phyloP scores from a whole-genome alignment of 2,329 filamentous ascomycete genomes.

The Microcera coccophila region DNA sequence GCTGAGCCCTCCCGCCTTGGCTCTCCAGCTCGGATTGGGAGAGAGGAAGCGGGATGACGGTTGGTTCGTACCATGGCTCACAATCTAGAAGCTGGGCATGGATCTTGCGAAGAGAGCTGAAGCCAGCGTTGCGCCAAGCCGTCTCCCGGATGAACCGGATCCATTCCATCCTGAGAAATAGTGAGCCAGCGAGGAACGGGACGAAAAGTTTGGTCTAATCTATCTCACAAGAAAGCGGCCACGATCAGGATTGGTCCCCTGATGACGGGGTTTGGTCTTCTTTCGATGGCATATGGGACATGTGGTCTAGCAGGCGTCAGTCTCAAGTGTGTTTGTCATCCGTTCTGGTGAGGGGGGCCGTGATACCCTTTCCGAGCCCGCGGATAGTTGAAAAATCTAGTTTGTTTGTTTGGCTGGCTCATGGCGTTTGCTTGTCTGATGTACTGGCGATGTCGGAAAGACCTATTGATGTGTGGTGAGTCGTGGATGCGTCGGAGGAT shows the following conservation, averaged over 20 bases:
- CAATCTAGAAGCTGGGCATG: constrained; percentile 48
- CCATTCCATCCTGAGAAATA: constrained; percentile 22
- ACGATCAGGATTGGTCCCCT: constrained; percentile 11
- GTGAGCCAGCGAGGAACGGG: neutral
- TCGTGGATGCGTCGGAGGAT: constrained; percentile 5
- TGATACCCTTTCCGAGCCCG: constrained; percentile 17
- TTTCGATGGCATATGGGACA: constrained; percentile 15
- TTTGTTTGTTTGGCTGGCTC: constrained; percentile 4
- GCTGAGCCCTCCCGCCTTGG: constrained; percentile 5
- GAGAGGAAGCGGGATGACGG: constrained; percentile 39
- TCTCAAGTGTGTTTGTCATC: neutral
- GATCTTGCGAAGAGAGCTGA: constrained; percentile 53
- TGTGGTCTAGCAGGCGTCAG: constrained; percentile 17
- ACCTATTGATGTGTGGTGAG: neutral
- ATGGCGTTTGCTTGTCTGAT: constrained; percentile 11
- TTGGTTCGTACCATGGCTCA: constrained; percentile 45
- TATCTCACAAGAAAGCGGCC: constrained; percentile 19
- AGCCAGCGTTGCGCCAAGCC: constrained; percentile 60
- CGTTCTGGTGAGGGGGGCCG: no score
- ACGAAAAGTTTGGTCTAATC: no score
- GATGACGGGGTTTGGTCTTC: constrained; percentile 17
- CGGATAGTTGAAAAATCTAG: constrained; percentile 20
- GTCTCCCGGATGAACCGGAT: constrained; percentile 20
- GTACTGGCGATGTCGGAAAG: neutral
- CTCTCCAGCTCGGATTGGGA: constrained; percentile 41